These are phyloP conservation scores for Solanum aculeatissimum DNA, from an alignment of 305 asterid genomes.

Conservation along the genomic window DNA sequence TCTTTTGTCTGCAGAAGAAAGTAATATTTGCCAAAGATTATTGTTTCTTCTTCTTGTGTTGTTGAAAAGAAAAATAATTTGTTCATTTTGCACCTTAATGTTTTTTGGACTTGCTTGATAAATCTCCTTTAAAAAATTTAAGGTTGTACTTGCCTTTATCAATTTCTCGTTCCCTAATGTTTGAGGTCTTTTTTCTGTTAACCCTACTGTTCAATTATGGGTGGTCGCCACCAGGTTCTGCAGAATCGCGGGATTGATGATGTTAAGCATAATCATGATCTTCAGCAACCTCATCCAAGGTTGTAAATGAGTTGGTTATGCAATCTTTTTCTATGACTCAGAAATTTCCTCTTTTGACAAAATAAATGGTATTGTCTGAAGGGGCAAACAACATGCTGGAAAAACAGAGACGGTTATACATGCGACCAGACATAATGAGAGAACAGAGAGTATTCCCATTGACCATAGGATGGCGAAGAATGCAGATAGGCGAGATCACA, in stretches of 20 bases:
- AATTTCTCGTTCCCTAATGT: background rate
- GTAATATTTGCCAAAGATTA: background rate
- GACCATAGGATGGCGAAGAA: constrained; percentile 34
- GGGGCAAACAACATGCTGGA: constrained; percentile 45
- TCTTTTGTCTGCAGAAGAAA: background rate
- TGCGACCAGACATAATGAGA: constrained; percentile 27
- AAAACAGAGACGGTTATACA: constrained; percentile 31
- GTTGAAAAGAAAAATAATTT: background rate
- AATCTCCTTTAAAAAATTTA: background rate
- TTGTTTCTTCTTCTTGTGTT: background rate
- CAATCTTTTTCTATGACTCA: background rate
- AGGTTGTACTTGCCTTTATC: background rate
- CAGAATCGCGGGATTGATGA: constrained; percentile 62
- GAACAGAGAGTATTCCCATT: constrained; percentile 19
- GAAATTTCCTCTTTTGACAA: background rate
- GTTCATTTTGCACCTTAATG: background rate
- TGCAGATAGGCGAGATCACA: constrained; percentile 52
- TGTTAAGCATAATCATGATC: constrained; percentile 25
- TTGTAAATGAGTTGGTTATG: constrained; percentile 6
- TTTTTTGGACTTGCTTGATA: background rate
- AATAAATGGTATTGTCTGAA: constrained; percentile 7
- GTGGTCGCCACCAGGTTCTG: constrained; percentile 35
- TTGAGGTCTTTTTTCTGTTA: background rate
- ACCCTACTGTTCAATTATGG: background rate
- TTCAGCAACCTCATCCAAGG: constrained; percentile 46